Evolutionary conservation across 129 eudicot species (phyloP).

Genomic region (Lactuca sativa): DNA sequence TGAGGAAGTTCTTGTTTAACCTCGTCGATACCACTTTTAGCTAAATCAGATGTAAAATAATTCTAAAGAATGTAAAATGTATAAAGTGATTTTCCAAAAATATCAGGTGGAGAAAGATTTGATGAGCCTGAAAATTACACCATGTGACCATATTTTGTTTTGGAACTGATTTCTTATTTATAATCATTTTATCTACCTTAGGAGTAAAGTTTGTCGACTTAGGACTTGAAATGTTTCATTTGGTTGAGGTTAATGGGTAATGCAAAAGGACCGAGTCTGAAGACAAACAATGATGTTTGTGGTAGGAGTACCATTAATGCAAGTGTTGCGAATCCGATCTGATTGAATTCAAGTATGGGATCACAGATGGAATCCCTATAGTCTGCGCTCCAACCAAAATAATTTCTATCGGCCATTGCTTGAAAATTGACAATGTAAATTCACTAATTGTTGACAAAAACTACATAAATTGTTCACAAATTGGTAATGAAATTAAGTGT

Average conservation of each 20-base stretch:
- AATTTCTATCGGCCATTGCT: background rate
- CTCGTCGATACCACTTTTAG: slow-evolving; percentile 49
- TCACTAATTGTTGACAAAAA: background rate
- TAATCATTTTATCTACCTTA: slow-evolving; percentile 40
- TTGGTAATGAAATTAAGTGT: too few species aligned
- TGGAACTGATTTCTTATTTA: background rate
- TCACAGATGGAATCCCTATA: slow-evolving; percentile 70
- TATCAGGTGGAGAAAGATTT: slow-evolving; percentile 55
- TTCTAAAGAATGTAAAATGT: slow-evolving; percentile 91
- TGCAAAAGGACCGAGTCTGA: slow-evolving; percentile 82
- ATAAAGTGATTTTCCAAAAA: slow-evolving; percentile 76
- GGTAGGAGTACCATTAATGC: slow-evolving; percentile 79
- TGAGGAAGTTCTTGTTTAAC: slow-evolving; percentile 56
- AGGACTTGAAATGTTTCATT: slow-evolving; percentile 55
- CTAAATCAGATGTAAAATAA: slow-evolving; percentile 79
- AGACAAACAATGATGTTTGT: slow-evolving; percentile 63
- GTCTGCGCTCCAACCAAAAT: slow-evolving; percentile 61
- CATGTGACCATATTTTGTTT: slow-evolving; percentile 1
- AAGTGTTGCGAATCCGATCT: slow-evolving; percentile 81
- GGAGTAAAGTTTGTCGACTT: slow-evolving; percentile 45
- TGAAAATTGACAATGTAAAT: background rate
- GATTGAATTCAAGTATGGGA: slow-evolving; percentile 82
- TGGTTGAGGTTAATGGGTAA: slow-evolving; percentile 79
- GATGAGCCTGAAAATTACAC: slow-evolving; percentile 31
- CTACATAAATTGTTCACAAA: too few species aligned